Conservation (phyloP, 371 early-diverging fungal species). For the Zancudomyces culisetae region DNA sequence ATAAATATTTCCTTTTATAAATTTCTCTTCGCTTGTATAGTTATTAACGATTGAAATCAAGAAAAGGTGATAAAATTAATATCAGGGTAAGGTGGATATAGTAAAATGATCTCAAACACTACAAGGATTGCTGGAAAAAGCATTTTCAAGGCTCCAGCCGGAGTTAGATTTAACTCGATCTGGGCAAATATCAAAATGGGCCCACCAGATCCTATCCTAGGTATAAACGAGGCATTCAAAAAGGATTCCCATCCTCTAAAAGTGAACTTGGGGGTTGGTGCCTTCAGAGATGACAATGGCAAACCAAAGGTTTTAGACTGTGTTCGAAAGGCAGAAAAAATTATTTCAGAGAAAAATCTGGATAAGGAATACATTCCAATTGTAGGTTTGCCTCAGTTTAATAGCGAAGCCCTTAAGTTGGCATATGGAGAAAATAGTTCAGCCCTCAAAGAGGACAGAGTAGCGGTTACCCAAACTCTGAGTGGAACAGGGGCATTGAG, state of each 20-base stretch:
- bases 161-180: slow-evolving; percentile 8
- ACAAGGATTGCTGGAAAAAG: background rate
- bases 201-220: slow-evolving; percentile 93
- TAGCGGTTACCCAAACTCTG: slow-evolving; percentile 82
- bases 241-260: slow-evolving; percentile 69
- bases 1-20: too few species aligned
- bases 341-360: slow-evolving; percentile 37
- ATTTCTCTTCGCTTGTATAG: too few species aligned
- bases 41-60: too few species aligned
- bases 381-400: slow-evolving; percentile 74
- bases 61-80: too few species aligned
- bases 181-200: slow-evolving; percentile 27
- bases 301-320: slow-evolving; percentile 79
- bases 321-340: slow-evolving; percentile 77
- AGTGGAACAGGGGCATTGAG: slow-evolving; percentile 96
- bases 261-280: slow-evolving; percentile 97
- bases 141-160: background rate
- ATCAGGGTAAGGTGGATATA: background rate
- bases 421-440: slow-evolving; percentile 68
- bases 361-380: slow-evolving; percentile 96
- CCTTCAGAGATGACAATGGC: slow-evolving; percentile 87
- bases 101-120: background rate
- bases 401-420: slow-evolving; percentile 58
- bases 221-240: slow-evolving; percentile 92
- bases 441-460: slow-evolving; percentile 47